A percentile compares a stretch with the other conserved stretches of the same genome.
Evolutionary conservation across 768 basidiomycete genomes (phyloP).

Genomic region (Paxillus ammoniavirescens): DNA sequence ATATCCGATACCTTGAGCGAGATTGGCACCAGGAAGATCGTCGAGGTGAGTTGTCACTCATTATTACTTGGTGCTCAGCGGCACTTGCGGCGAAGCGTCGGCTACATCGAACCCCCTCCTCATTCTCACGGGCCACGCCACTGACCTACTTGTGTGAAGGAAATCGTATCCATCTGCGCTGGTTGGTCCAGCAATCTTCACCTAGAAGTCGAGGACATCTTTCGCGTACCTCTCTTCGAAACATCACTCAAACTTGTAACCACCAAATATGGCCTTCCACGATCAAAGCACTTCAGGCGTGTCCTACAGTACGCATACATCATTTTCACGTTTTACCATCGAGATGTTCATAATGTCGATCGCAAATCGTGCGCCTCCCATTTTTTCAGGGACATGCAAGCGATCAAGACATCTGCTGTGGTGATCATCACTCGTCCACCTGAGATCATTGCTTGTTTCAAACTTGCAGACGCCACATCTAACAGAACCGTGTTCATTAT

Average conservation of each 20-base stretch:
- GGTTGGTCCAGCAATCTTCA: slow-evolving; percentile 53
- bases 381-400: slow-evolving; percentile 24
- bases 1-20: slow-evolving; percentile 17
- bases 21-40: slow-evolving; percentile 19
- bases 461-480: slow-evolving; percentile 18
- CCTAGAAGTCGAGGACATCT: slow-evolving; percentile 57
- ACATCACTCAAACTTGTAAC: slow-evolving; percentile 35
- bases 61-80: no score
- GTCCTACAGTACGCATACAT: slow-evolving; percentile 22
- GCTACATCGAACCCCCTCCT: neutral
- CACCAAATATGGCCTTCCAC: slow-evolving; percentile 38
- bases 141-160: slow-evolving; percentile 34
- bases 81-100: neutral
- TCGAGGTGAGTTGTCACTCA: slow-evolving; percentile 23
- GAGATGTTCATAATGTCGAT: neutral
- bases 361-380: neutral
- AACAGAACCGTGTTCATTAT: slow-evolving; percentile 45
- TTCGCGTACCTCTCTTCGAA: slow-evolving; percentile 47
- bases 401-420: slow-evolving; percentile 28
- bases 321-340: neutral
- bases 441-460: slow-evolving; percentile 60
- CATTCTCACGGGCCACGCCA: neutral
- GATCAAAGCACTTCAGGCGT: slow-evolving; percentile 35
- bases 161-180: slow-evolving; percentile 54
- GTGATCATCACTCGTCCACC: slow-evolving; percentile 68